Evolutionary conservation across 2,329 filamentous ascomycete genomes (phyloP).

Genomic region (Colletotrichum liaoningense): DNA sequence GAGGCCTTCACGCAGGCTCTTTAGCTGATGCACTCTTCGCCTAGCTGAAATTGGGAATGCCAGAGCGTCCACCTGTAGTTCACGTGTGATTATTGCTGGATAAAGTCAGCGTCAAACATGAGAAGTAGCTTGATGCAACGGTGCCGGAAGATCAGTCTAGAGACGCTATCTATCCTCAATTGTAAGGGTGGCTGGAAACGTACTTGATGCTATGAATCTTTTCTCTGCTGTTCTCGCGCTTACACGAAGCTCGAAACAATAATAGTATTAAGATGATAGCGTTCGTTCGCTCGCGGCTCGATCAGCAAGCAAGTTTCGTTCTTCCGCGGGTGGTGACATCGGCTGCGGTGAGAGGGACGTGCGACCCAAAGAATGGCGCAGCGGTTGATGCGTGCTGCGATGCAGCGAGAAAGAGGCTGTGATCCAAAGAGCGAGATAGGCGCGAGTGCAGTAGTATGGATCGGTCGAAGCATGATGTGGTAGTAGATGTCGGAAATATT

Average conservation of each 20-base stretch:
- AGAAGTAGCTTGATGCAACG: neutral
- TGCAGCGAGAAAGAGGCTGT: conserved; percentile 13
- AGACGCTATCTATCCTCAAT: neutral
- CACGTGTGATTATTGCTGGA: neutral
- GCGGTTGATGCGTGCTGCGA: conserved; percentile 7
- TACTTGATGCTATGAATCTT: neutral
- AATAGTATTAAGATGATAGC: conserved; percentile 5
- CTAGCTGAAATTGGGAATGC: neutral
- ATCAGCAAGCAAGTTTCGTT: neutral
- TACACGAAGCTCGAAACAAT: conserved; percentile 5
- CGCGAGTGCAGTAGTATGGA: neutral
- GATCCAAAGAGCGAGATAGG: neutral
- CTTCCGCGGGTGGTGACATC: neutral
- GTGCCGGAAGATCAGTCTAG: neutral
- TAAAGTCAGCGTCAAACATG: neutral
- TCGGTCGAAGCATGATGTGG: neutral
- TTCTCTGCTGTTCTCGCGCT: neutral
- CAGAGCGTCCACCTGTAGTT: neutral
- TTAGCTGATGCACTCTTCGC: neutral
- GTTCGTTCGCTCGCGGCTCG: conserved; percentile 6
- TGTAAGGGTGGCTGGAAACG: neutral
- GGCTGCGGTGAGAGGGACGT: conserved; percentile 8
- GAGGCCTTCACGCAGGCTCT: conserved; percentile 1
- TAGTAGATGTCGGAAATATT: neutral
- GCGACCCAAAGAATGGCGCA: conserved; percentile 4